Evolutionary conservation across 2,329 filamentous ascomycete species (phyloP).

Genomic region (Fusarium sp.): DNA sequence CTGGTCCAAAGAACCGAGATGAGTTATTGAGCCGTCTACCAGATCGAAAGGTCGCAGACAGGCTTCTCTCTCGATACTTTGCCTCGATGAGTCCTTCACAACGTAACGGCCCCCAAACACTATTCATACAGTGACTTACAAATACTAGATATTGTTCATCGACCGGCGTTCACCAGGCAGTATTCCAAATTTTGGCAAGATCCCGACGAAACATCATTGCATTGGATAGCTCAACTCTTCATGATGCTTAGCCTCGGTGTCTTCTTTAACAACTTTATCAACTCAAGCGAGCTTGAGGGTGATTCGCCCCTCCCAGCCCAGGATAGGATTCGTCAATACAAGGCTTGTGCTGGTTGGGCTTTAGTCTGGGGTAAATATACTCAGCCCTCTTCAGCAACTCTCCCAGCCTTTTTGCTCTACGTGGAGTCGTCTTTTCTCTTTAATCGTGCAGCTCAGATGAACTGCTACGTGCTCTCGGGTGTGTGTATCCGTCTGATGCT

Average conservation of each 20-base stretch:
- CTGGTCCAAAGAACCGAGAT: constrained; percentile 56
- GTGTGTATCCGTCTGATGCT: constrained; percentile 67
- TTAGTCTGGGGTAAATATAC: constrained; percentile 65
- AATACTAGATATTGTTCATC: constrained; percentile 64
- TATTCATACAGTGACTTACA: constrained; percentile 13
- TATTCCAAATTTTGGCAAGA: constrained; percentile 65
- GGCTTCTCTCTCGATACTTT: constrained; percentile 67
- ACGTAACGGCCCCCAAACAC: constrained; percentile 53
- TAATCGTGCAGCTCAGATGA: constrained; percentile 65
- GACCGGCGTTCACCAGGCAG: constrained; percentile 64
- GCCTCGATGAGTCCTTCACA: constrained; percentile 65
- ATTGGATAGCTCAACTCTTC: constrained; percentile 66
- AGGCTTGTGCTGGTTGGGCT: constrained; percentile 64
- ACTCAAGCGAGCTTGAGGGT: constrained; percentile 59
- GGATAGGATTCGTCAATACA: constrained; percentile 63
- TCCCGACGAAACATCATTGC: constrained; percentile 54
- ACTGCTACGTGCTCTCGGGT: constrained; percentile 66
- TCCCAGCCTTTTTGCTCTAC: constrained; percentile 66
- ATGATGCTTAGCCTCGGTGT: constrained; percentile 61
- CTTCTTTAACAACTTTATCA: constrained; percentile 60
- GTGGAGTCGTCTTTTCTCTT: constrained; percentile 67
- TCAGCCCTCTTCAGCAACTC: constrained; percentile 61
- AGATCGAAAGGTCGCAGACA: constrained; percentile 61
- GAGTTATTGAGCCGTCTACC: constrained; percentile 65
- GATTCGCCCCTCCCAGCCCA: constrained; percentile 57